Base-by-base conservation (phyloP, 805 yeast species). In the Metschnikowia continentalis region DNA sequence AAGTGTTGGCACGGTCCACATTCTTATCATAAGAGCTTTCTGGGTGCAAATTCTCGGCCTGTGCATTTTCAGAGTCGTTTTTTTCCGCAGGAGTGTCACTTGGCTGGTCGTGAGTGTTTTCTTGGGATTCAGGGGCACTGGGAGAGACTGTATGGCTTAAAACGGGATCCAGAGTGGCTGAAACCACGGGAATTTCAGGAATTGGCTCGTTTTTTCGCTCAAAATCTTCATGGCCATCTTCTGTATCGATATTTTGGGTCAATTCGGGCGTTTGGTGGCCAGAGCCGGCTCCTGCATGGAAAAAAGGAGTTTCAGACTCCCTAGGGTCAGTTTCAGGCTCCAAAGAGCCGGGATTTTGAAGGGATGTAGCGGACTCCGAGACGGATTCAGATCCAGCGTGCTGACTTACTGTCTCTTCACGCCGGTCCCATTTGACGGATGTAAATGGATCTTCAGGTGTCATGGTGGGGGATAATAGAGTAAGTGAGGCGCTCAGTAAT, bases 391-490 rank as follows among this genome's bases (percentile, higher is more conserved):
- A 11, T 6, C 1, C 22, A n/a, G 33, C 2, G 30, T 15, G 15
- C 5, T 13, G 22, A 5, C 10, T 23, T 0, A 10, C n/a, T 13
- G 43, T 11, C 14, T 40, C 43, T 23, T 74, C 80, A 30, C 70
- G 80, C 52, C 80, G 69, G 58, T 80, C 83, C 82, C 81, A 80
- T 57, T 76, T 81, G 45, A 80, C 78, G 30, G 84, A 80, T 1
- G 82, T 78, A 60, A 80, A 80, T 56, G 79, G 79, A 55, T 79
- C 83, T 46, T 74, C 77, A 3, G 54, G 35, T 35, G 41, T 48
- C 55, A 49, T 55, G 50, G 10, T n/a, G 32, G 35, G 15, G 42
- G 40, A 6, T n/a, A 23, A 2, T 15, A 22, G 8, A 32, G 32
- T 11, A 23, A 23, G 42, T 39, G 47, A 35, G 47, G 39, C 22